Percentiles rank a stretch among this genome's conserved stretches.
These are phyloP conservation scores for Chytriomyces confervae DNA, from an alignment of 192 early-diverging fungal species.

Conservation along the genomic window DNA sequence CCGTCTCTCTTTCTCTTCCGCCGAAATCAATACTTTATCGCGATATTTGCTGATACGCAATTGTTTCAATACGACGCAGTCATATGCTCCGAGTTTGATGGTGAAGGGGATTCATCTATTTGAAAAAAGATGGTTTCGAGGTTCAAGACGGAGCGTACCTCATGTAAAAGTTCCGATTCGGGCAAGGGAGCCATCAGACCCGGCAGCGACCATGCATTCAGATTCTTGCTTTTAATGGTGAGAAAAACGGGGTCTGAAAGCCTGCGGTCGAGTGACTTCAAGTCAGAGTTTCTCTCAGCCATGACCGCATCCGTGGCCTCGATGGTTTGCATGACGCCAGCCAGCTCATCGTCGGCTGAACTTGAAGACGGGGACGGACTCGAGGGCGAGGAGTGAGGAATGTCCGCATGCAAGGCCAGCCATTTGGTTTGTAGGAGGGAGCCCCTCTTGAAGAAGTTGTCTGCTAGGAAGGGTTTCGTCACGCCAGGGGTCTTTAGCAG, in stretches of 20 bases:
- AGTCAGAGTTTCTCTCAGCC: constrained; percentile 75
- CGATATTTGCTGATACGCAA: too few species aligned
- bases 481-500: constrained; percentile 45
- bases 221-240: constrained; percentile 68
- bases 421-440: constrained; percentile 69
- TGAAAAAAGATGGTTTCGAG: not conserved
- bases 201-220: not conserved
- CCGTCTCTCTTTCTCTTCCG: too few species aligned
- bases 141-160: not conserved
- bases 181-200: not conserved
- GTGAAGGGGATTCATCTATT: not conserved
- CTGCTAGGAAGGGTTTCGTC: constrained; percentile 62
- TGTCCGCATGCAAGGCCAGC: constrained; percentile 43
- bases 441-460: constrained; percentile 84
- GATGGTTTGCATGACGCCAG: not conserved
- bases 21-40: too few species aligned
- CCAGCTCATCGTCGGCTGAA: constrained; percentile 57
- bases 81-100: not conserved
- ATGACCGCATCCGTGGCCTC: constrained; percentile 56
- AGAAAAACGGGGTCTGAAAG: constrained; percentile 81
- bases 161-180: not conserved
- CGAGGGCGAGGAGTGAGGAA: constrained; percentile 2
- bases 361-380: constrained; percentile 10
- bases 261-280: constrained; percentile 76
- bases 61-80: too few species aligned